A percentile compares a stretch with the other conserved stretches of the same genome.
Conservation (phyloP, 1,139 yeast genomes). For the Scheffersomyces titani region DNA sequence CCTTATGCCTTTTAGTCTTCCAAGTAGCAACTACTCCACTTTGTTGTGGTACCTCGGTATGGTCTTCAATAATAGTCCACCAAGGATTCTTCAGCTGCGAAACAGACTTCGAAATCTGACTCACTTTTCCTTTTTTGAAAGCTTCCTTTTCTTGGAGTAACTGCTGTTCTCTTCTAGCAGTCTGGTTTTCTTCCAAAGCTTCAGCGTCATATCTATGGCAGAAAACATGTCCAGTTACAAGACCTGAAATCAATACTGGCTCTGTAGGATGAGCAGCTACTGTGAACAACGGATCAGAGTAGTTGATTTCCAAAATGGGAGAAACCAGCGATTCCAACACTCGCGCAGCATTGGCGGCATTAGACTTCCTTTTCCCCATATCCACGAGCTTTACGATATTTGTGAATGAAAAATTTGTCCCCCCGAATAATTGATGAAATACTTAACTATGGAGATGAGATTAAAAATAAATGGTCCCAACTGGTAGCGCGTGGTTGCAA, state of each 20-base stretch:
- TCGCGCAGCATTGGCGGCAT: constrained; percentile 30
- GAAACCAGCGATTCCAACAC: constrained; percentile 39
- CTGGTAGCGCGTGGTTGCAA: background rate
- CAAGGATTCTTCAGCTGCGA: constrained; percentile 44
- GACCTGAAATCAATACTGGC: constrained; percentile 67
- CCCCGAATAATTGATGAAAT: background rate
- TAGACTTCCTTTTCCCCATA: constrained; percentile 36
- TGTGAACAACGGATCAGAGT: constrained; percentile 68
- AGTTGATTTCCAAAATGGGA: constrained; percentile 55
- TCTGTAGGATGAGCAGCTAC: constrained; percentile 78
- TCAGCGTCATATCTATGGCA: constrained; percentile 57
- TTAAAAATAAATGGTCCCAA: background rate
- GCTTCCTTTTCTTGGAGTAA: constrained; percentile 25
- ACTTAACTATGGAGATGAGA: background rate
- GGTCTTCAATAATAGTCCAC: constrained; percentile 51
- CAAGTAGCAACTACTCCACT: constrained; percentile 51
- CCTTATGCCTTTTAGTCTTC: constrained; percentile 90
- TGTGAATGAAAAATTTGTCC: background rate
- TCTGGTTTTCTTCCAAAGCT: constrained; percentile 35
- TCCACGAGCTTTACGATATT: background rate
- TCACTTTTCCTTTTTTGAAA: constrained; percentile 27
- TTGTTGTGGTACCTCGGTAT: constrained; percentile 27
- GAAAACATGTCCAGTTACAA: constrained; percentile 76
- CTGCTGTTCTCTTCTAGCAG: constrained; percentile 21
- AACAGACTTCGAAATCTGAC: constrained; percentile 31